Percentiles rank a stretch among this genome's conserved stretches.
Conservation (phyloP, 345 rosid species). For the Pistacia atlantica region DNA sequence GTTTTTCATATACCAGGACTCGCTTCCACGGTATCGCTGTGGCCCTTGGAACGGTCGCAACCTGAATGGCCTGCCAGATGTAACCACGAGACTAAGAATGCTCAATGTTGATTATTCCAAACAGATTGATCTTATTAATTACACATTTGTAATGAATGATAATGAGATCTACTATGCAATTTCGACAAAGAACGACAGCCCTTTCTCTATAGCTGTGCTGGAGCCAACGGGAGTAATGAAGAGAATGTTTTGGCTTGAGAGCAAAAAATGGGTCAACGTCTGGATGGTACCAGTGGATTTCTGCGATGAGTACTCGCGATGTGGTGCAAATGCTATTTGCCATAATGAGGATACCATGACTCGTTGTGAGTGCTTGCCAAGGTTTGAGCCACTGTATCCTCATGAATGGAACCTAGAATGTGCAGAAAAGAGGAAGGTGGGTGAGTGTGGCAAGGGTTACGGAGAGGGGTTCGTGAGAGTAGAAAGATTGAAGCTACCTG, state of each 20-base stretch:
- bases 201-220: background rate
- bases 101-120: background rate
- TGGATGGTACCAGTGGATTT: constrained; percentile 3
- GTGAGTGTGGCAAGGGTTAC: constrained; percentile 2
- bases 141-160: background rate
- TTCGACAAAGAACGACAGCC: background rate
- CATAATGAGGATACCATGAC: background rate
- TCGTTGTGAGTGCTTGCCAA: constrained; percentile 18
- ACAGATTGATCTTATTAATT: background rate
- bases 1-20: background rate
- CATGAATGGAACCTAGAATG: constrained; percentile 1
- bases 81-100: background rate
- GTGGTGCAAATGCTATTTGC: constrained; percentile 23
- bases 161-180: background rate
- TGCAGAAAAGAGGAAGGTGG: background rate
- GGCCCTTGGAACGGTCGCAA: constrained; percentile 15
- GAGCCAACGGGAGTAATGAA: background rate
- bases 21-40: constrained; percentile 1
- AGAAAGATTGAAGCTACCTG: constrained; percentile 6
- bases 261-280: background rate
- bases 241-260: constrained; percentile 17
- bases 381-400: background rate
- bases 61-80: background rate
- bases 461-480: constrained; percentile 15
- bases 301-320: constrained; percentile 24